Base-by-base conservation (phyloP, 257 asterid genomes). In the Leptodermis oblonga region DNA sequence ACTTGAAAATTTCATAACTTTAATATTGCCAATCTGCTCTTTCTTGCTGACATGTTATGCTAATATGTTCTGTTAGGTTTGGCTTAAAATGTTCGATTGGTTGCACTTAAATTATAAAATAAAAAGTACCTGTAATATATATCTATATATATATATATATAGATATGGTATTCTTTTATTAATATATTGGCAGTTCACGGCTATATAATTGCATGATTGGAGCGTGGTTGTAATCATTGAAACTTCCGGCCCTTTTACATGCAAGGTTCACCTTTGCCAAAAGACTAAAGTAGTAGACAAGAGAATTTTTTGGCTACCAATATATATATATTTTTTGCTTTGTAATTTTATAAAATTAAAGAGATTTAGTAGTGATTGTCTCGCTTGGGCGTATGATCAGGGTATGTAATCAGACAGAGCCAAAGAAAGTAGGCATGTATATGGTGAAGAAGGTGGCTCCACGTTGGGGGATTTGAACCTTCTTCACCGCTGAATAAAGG, bases 151-250 rank as follows among this genome's bases (percentile, higher is more conserved):
- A 39, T 39, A 39, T 39, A 39, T 39, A 39, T 4, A 4, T 39
- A 39, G 9, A 39, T 4, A 39, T 39, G n/a, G n/a, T n/a, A n/a
- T n/a, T n/a, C n/a, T n/a, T n/a, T n/a, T n/a, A n/a, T n/a, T n/a
- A n/a, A n/a, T n/a, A n/a, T n/a, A n/a, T n/a, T n/a, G n/a, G n/a
- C 51, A 74, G 78, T 72, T 74, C 62, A 73, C 41, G 52, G 51
- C n/a, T 67, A n/a, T n/a, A n/a, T n/a, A n/a, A n/a, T n/a, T 54
- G 83, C 59, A 75, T 77, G 69, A 77, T 76, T 80, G 86, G 90
- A 82, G 88, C 89, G 82, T 88, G 92, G 90, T 23, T 73, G 81
- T 73, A 80, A 88, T 88, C 87, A 85, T 88, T 82, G 81, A 75
- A 48, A 30, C 71, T 48, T 62, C 52, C 10, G 31, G 53, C 61